A percentile compares a stretch with the other conserved stretches of the same genome.
These are phyloP conservation scores for Pichia kluyveri DNA, from an alignment of 805 yeast genomes.

Conservation along the genomic window DNA sequence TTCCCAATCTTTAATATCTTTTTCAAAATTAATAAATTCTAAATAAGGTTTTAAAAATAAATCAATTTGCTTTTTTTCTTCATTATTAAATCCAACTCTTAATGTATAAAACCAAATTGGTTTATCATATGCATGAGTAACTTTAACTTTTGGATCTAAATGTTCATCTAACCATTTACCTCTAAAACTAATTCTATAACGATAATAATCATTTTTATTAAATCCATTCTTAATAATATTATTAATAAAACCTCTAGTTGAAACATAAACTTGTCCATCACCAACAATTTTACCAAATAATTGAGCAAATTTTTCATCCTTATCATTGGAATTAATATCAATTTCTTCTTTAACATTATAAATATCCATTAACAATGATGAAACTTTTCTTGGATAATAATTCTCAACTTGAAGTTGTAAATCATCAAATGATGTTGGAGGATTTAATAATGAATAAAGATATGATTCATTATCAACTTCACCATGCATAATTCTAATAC, in stretches of 20 bases:
- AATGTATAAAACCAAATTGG: slow-evolving; percentile 27
- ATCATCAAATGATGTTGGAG: slow-evolving; percentile 13
- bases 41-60: slow-evolving; percentile 25
- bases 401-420: slow-evolving; percentile 25
- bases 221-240: slow-evolving; percentile 20
- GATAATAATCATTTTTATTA: slow-evolving; percentile 14
- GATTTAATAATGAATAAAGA: slow-evolving; percentile 3
- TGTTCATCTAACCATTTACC: slow-evolving; percentile 13
- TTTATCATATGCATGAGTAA: slow-evolving; percentile 29
- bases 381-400: slow-evolving; percentile 27
- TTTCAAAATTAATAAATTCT: slow-evolving; percentile 21
- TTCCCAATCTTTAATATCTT: slow-evolving; percentile 22
- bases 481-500: slow-evolving; percentile 6
- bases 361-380: slow-evolving; percentile 13
- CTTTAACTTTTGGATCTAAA: slow-evolving; percentile 19
- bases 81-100: slow-evolving; percentile 19
- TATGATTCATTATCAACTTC: slow-evolving; percentile 8
- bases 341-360: slow-evolving; percentile 11
- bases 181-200: slow-evolving; percentile 25
- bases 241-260: slow-evolving; percentile 27
- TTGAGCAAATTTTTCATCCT: slow-evolving; percentile 11
- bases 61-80: slow-evolving; percentile 19
- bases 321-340: slow-evolving; percentile 9
- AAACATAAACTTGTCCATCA: slow-evolving; percentile 32
- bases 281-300: slow-evolving; percentile 28